Evolutionary conservation across 2,329 filamentous ascomycete species (phyloP), one percentile per base, ranked within the genome.

Genomic region (Colletotrichum sp.): DNA sequence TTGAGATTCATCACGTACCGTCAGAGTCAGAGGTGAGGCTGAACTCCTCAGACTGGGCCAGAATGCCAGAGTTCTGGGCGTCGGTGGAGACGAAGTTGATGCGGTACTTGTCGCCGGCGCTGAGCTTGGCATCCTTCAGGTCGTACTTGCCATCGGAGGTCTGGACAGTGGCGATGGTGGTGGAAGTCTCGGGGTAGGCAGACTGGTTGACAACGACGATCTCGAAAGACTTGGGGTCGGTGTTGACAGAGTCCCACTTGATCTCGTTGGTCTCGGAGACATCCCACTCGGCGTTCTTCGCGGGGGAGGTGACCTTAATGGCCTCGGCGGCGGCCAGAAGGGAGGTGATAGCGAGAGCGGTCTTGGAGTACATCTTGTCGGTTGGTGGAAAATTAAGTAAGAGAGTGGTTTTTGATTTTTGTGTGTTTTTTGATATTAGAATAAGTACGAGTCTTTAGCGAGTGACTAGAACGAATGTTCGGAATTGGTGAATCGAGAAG

Each of bases 291-390:
- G 75, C 75, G 13, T 60, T 60, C 71, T 74, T 74, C 66, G 75
- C 65, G 32, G 75, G 75, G 26, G 59, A 26, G 49, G 75, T 76
- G 65, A 76, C 75, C 66, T 74, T 62, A 39, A 76, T 28, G 36
- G 75, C 75, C 71, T 74, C 26, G 39, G 71, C 75, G 32, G 64
- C 66, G 15, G 75, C 75, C 49, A 76, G 36, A n/a, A 76, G 60
- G 49, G 52, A 30, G 71, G 75, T 75, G 66, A 76, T 60, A 8
- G 75, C 71, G 34, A 76, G 16, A 30, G 66, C 52, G 36, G 75
- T 62, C 66, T 76, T 76, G 75, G 75, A 69, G 71, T 59, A 75
- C 75, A 76, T 76, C 21, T 75, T 76, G 66, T 49, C 69, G 73
- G 24, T 57, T 44, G 30, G 10, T 68, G 55, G 24, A 59, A 64